A percentile compares a stretch with the other conserved stretches of the same genome.
phyloP scores from a whole-genome alignment of 305 asterid genomes.

The Ajuga reptans region DNA sequence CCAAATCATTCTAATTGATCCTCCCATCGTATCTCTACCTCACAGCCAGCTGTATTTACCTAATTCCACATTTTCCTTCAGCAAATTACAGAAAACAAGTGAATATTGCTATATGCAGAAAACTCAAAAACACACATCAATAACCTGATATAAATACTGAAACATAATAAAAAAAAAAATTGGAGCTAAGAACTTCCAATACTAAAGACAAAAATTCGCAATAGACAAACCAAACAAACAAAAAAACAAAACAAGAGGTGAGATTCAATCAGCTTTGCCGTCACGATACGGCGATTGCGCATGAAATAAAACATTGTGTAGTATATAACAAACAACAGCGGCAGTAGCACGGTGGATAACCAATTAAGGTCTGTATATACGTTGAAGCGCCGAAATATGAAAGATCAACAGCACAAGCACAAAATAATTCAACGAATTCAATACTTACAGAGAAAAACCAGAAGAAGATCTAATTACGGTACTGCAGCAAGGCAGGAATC shows the following conservation, averaged over 20 bases:
- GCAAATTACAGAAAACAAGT: background rate
- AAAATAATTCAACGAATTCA: background rate
- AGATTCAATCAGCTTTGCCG: constrained; percentile 15
- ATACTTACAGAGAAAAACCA: background rate
- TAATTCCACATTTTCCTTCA: constrained; percentile 26
- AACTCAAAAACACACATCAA: background rate
- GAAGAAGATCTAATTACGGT: background rate
- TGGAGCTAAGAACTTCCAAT: constrained; percentile 4
- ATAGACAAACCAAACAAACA: constrained; percentile 9
- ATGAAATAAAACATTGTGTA: background rate
- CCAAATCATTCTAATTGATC: constrained; percentile 37
- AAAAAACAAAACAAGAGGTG: background rate
- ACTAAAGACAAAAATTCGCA: background rate
- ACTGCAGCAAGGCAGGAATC: background rate
- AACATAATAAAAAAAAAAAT: constrained; percentile 5
- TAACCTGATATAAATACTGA: background rate
- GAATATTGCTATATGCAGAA: background rate
- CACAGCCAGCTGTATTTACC: constrained; percentile 5
- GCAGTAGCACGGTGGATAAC: background rate
- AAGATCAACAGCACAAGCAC: background rate
- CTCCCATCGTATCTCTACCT: constrained; percentile 28
- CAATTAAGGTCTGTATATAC: background rate
- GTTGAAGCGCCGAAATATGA: background rate
- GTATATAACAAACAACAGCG: background rate
- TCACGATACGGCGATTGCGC: constrained; percentile 9